Conservation (phyloP, 2,329 filamentous ascomycete genomes). For the Scytalidium sp. region DNA sequence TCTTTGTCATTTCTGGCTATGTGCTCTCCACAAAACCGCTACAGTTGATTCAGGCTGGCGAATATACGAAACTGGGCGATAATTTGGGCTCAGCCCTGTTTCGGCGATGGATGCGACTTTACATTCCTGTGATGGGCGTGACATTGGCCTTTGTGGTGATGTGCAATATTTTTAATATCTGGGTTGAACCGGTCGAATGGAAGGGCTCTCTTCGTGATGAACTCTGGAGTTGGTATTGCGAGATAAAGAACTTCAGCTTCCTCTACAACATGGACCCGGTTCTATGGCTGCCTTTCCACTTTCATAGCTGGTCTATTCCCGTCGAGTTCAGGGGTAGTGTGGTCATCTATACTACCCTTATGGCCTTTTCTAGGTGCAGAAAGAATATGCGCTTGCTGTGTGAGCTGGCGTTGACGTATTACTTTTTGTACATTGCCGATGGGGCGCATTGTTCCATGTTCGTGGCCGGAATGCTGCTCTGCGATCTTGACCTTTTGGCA, state of each 20-base stretch:
- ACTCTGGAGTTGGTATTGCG: conserved; percentile 30
- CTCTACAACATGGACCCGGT: conserved; percentile 56
- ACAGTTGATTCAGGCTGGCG: conserved; percentile 33
- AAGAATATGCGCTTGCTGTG: conserved; percentile 52
- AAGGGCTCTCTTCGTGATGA: conserved; percentile 18
- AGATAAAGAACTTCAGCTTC: conserved; percentile 69
- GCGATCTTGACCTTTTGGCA: conserved; percentile 57
- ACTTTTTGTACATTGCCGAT: conserved; percentile 67
- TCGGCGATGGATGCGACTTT: conserved; percentile 43
- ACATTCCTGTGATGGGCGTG: conserved; percentile 39
- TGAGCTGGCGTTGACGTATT: conserved; percentile 51
- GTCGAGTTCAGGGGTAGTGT: conserved; percentile 63
- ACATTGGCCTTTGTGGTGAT: conserved; percentile 33
- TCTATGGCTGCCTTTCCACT: conserved; percentile 56
- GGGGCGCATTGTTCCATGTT: conserved; percentile 62
- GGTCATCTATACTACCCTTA: conserved; percentile 53
- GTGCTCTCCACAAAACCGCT: conserved; percentile 42
- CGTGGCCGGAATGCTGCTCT: conserved; percentile 57
- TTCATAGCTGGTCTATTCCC: conserved; percentile 62
- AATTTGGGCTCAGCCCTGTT: conserved; percentile 44
- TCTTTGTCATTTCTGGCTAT: conserved; percentile 49
- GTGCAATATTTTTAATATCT: conserved; percentile 25
- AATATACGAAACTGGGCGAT: conserved; percentile 32
- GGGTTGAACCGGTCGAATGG: conserved; percentile 13
- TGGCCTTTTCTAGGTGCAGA: conserved; percentile 55